Evolutionary conservation across 495 filamentous ascomycete species (phyloP).

Genomic region (Aspergillus avenaceus): DNA sequence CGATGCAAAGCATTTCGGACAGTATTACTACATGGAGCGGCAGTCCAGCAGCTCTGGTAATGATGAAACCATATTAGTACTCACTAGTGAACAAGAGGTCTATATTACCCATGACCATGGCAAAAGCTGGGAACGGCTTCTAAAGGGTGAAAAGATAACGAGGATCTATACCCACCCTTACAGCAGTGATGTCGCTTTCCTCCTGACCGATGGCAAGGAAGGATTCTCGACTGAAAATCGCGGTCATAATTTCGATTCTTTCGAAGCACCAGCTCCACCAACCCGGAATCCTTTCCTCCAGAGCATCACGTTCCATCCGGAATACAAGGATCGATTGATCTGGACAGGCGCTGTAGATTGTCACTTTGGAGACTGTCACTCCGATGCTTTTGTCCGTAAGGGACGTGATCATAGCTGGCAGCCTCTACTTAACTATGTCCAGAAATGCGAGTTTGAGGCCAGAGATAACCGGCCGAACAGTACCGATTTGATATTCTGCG

Average conservation of each 20-base stretch:
- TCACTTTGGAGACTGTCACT: slow-evolving; percentile 53
- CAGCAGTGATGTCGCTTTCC: slow-evolving; percentile 78
- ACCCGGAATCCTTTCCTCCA: slow-evolving; percentile 35
- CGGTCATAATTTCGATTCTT: slow-evolving; percentile 60
- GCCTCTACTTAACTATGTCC: slow-evolving; percentile 59
- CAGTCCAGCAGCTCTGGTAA: slow-evolving; percentile 55
- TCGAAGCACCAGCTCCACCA: slow-evolving; percentile 51
- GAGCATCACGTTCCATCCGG: slow-evolving; percentile 73
- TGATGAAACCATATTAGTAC: slow-evolving; percentile 85
- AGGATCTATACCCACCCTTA: slow-evolving; percentile 70
- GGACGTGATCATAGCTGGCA: slow-evolving; percentile 78
- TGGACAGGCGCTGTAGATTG: slow-evolving; percentile 75
- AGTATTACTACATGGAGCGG: slow-evolving; percentile 81
- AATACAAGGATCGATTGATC: slow-evolving; percentile 78
- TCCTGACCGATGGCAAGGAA: slow-evolving; percentile 64
- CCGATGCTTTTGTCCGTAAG: slow-evolving; percentile 62
- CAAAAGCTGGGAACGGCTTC: slow-evolving; percentile 69
- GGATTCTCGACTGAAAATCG: slow-evolving; percentile 77
- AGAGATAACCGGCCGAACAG: slow-evolving; percentile 56
- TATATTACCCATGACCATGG: slow-evolving; percentile 79
- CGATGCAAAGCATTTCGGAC: slow-evolving; percentile 43
- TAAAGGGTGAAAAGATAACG: slow-evolving; percentile 58
- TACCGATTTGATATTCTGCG: slow-evolving; percentile 74
- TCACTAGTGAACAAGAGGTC: slow-evolving; percentile 59
- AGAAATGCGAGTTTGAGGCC: slow-evolving; percentile 77